Evolutionary conservation across 108 stramenopile genomes (phyloP).

Genomic region (Nitzschia putrida): DNA sequence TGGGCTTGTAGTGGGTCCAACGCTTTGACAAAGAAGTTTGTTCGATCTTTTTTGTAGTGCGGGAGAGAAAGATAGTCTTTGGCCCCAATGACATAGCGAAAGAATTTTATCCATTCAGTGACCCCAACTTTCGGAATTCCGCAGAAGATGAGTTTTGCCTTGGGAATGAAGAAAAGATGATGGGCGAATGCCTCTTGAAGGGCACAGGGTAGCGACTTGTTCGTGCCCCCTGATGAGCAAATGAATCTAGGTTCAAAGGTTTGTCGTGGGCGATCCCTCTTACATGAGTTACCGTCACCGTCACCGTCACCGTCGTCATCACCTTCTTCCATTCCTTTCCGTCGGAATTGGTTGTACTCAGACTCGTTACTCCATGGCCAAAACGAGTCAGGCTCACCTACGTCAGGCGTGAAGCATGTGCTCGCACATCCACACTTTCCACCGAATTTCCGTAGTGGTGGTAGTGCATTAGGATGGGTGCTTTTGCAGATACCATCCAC

Average conservation of each 20-base stretch:
- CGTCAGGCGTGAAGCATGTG: slow-evolving; percentile 27
- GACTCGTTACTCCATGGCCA: slow-evolving; percentile 21
- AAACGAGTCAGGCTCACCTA: neutral
- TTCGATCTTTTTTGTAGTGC: slow-evolving; percentile 44
- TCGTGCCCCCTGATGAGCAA: neutral
- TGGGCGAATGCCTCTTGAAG: slow-evolving; percentile 15
- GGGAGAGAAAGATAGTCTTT: slow-evolving; percentile 56
- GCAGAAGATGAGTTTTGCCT: slow-evolving; percentile 55
- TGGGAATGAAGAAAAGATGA: slow-evolving; percentile 43
- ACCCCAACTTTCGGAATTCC: slow-evolving; percentile 57
- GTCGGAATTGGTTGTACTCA: neutral
- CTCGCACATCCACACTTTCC: slow-evolving; percentile 12
- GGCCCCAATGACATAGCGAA: slow-evolving; percentile 43
- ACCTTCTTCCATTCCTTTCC: neutral
- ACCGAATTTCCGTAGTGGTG: neutral
- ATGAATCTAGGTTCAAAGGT: slow-evolving; percentile 6
- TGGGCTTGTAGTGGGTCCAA: slow-evolving; percentile 25
- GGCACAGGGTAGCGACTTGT: neutral
- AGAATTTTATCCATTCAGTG: slow-evolving; percentile 55
- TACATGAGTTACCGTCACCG: no score
- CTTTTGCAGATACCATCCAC: slow-evolving; percentile 13
- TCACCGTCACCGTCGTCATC: no score
- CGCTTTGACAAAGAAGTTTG: slow-evolving; percentile 28
- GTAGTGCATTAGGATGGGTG: neutral
- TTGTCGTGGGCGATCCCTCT: no score